Conservation (phyloP, 306 rosid genomes). For the Vicia villosa region DNA sequence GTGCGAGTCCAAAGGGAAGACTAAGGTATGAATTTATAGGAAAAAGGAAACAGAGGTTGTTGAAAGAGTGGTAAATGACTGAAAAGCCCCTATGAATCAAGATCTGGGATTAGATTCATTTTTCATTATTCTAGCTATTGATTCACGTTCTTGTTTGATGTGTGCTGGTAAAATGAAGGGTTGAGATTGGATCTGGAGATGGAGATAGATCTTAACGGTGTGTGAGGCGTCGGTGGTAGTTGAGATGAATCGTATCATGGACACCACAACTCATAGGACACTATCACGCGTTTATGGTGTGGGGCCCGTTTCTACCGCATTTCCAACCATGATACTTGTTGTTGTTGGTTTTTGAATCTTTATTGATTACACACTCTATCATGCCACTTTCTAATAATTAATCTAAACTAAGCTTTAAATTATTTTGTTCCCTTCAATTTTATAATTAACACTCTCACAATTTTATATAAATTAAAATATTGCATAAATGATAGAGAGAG, state of each 20-base stretch:
- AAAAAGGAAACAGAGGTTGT: neutral
- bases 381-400: no score
- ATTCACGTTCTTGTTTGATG: neutral
- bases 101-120: constrained; percentile 34
- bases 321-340: neutral
- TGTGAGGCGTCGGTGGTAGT: constrained; percentile 10
- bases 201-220: neutral
- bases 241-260: neutral
- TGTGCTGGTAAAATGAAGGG: neutral
- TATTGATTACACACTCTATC: no score
- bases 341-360: neutral
- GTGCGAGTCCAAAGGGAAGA: constrained; percentile 27
- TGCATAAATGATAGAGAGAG: no score
- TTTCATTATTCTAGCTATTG: neutral
- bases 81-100: constrained; percentile 13
- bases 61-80: neutral
- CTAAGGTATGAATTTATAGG: constrained; percentile 35
- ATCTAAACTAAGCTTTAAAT: no score
- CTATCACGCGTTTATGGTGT: neutral
- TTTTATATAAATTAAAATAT: no score
- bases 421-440: no score
- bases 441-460: no score
- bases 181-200: neutral
- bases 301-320: neutral
- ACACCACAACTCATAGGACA: neutral